Percentiles rank a stretch among this genome's conserved stretches.
phyloP scores from a whole-genome alignment of 2,329 filamentous ascomycete species.

The Exophiala sp. region DNA sequence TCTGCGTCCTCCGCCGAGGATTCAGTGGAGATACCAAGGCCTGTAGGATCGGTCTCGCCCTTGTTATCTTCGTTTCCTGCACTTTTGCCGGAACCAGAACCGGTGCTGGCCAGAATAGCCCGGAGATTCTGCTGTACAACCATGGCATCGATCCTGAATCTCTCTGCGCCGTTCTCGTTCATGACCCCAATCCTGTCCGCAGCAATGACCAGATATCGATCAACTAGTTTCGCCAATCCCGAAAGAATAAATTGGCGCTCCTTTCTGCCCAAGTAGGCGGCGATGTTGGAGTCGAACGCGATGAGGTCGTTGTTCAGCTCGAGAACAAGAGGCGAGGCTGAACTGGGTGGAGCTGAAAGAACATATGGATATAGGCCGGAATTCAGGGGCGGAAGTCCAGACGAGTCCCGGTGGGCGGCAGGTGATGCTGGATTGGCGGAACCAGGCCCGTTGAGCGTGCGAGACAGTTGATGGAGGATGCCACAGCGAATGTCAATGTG shows the following conservation, averaged over 20 bases:
- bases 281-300: conserved; percentile 77
- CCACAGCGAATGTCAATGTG: conserved; percentile 85
- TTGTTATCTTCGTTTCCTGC: conserved; percentile 21
- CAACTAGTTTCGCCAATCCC: conserved; percentile 71
- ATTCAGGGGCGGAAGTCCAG: conserved; percentile 40
- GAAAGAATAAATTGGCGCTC: conserved; percentile 71
- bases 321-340: conserved; percentile 62
- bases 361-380: conserved; percentile 41
- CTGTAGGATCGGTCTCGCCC: conserved; percentile 1
- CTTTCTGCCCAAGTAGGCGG: conserved; percentile 61
- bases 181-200: conserved; percentile 68
- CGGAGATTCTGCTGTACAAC: conserved; percentile 96
- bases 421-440: conserved; percentile 28
- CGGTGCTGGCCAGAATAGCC: conserved; percentile 59
- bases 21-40: conserved; percentile 21
- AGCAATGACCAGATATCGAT: conserved; percentile 69
- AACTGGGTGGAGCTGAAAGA: conserved; percentile 38
- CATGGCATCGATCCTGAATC: conserved; percentile 88
- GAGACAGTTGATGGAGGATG: conserved; percentile 69
- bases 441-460: conserved; percentile 54
- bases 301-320: conserved; percentile 76
- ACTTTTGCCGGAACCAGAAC: not conserved
- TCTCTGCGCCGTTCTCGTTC: conserved; percentile 74
- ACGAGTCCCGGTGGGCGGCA: conserved; percentile 42
- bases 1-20: conserved; percentile 8